Evolutionary conservation across 164 flowering plant genomes (phyloP).

Genomic region (Umbilicus rupestris): DNA sequence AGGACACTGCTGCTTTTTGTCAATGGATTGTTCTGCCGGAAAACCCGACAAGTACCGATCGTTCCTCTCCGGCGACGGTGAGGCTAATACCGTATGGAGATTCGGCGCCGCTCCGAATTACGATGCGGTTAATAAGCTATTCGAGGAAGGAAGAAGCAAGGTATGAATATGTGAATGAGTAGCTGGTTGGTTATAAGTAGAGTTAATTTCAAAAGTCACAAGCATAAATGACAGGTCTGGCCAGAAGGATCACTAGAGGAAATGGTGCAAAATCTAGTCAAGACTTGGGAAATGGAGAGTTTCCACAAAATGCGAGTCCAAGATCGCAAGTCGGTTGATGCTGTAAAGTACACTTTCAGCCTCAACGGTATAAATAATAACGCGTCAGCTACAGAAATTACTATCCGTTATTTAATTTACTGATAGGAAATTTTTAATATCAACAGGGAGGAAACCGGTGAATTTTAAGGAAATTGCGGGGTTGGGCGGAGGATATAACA

Average conservation of each 20-base stretch:
- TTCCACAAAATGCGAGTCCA: conserved; percentile 62
- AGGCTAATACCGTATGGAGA: conserved; percentile 44
- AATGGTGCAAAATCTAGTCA: conserved; percentile 69
- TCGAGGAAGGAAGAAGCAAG: conserved; percentile 70
- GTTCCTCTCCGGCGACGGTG: conserved; percentile 39
- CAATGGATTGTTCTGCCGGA: background rate
- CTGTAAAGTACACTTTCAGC: conserved; percentile 63
- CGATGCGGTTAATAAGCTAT: conserved; percentile 54
- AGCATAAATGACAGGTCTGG: conserved; percentile 41
- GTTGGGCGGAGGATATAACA: conserved; percentile 74
- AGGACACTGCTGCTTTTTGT: too few relatives aligned
- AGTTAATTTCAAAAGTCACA: background rate
- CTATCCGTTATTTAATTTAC: too few relatives aligned
- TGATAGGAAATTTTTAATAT: too few relatives aligned
- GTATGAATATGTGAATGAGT: conserved; percentile 18
- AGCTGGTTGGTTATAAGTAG: background rate
- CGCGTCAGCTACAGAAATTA: too few relatives aligned
- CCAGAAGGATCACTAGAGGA: conserved; percentile 76
- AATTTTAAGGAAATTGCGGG: conserved; percentile 53
- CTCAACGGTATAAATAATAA: conserved; percentile 85
- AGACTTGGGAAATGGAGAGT: conserved; percentile 94
- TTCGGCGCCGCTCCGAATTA: conserved; percentile 65
- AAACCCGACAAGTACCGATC: conserved; percentile 48
- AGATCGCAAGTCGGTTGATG: conserved; percentile 67
- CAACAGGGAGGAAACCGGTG: conserved; percentile 62